Percentiles rank a stretch among this genome's conserved stretches.
Evolutionary conservation across 2,329 filamentous ascomycete species (phyloP).

Genomic region (Paecilomyces sp.): DNA sequence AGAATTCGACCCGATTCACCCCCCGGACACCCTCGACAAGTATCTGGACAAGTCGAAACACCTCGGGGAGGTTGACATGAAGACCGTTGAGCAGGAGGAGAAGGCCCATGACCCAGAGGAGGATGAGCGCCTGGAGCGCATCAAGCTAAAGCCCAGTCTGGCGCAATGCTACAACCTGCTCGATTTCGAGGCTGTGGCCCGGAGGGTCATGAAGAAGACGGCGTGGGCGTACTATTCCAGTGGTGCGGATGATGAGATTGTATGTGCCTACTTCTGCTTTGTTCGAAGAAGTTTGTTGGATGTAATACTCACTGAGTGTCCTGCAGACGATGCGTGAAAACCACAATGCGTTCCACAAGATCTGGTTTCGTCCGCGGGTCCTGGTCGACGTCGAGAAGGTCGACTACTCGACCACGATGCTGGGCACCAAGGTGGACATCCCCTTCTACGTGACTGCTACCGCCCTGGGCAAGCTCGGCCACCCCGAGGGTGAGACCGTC

Average conservation of each 20-base stretch:
- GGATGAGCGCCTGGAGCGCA: conserved; percentile 64
- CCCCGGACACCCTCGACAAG: conserved; percentile 75
- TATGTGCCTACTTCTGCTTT: conserved; percentile 24
- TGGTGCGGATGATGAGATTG: conserved; percentile 83
- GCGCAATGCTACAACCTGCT: conserved; percentile 88
- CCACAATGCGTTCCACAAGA: conserved; percentile 90
- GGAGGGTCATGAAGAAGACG: conserved; percentile 85
- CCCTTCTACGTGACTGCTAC: conserved; percentile 97
- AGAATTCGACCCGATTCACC: conserved; percentile 83
- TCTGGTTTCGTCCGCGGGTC: conserved; percentile 89
- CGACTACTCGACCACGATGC: conserved; percentile 86
- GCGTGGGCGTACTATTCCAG: conserved; percentile 98
- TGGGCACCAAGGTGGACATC: conserved; percentile 73
- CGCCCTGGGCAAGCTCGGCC: conserved; percentile 86
- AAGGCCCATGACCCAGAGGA: conserved; percentile 65
- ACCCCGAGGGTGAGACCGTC: conserved; percentile 89
- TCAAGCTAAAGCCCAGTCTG: conserved; percentile 67
- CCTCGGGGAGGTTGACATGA: conserved; percentile 83
- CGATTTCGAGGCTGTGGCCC: conserved; percentile 93
- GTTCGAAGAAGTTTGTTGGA: neutral
- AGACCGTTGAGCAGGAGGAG: conserved; percentile 61
- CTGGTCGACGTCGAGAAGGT: conserved; percentile 85
- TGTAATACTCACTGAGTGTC: conserved; percentile 8
- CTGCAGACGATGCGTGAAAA: conserved; percentile 85
- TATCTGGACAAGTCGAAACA: conserved; percentile 82